A percentile compares a stretch with the other conserved stretches of the same genome.
These are phyloP conservation scores for Aspergillus funiculosus DNA, from an alignment of 495 filamentous ascomycete genomes.

Conservation along the genomic window DNA sequence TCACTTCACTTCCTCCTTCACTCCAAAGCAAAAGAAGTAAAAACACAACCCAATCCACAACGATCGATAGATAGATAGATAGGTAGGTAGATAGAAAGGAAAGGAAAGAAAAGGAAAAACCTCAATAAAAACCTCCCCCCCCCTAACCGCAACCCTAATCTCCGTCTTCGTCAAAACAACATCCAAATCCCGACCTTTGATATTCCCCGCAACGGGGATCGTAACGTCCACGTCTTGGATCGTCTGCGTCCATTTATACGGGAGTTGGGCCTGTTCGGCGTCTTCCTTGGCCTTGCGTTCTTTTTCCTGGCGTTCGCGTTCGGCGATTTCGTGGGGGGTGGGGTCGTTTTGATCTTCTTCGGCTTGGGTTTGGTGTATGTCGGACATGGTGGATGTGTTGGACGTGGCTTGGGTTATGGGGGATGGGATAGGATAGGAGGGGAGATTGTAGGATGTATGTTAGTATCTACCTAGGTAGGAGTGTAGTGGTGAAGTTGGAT, in stretches of 20 bases:
- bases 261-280: slow-evolving; percentile 83
- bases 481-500: no score
- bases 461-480: no score
- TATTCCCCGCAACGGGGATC: slow-evolving; percentile 65
- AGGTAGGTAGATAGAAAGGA: no score
- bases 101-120: slow-evolving; percentile 40
- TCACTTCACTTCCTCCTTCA: background rate
- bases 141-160: slow-evolving; percentile 79
- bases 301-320: slow-evolving; percentile 51
- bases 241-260: slow-evolving; percentile 97
- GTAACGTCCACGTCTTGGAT: slow-evolving; percentile 85
- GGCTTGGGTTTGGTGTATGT: no score
- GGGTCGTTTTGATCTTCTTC: slow-evolving; percentile 34
- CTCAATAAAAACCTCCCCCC: slow-evolving; percentile 78
- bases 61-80: no score
- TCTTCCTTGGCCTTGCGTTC: slow-evolving; percentile 71
- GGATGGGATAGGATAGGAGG: no score
- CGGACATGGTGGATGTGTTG: slow-evolving; percentile 8
- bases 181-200: slow-evolving; percentile 78
- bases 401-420: no score
- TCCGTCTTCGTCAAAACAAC: slow-evolving; percentile 76
- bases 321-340: slow-evolving; percentile 47
- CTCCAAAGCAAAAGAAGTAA: background rate
- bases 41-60: no score
- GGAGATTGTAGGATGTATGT: no score